Conservation (phyloP, 176 grass and related monocot genomes). For the Hordeum marinum region DNA sequence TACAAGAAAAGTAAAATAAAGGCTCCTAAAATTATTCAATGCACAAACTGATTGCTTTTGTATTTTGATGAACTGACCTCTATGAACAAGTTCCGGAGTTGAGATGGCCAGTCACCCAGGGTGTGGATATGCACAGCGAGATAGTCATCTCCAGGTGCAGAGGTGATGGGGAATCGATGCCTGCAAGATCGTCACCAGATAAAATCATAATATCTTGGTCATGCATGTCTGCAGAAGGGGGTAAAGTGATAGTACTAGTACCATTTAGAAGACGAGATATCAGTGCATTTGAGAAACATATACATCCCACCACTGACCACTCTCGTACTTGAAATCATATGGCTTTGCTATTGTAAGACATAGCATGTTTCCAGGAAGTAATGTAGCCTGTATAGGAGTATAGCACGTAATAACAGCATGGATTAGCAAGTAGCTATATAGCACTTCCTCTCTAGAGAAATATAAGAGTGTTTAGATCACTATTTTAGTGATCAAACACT, state of each 20-base stretch:
- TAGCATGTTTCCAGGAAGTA: too few species aligned
- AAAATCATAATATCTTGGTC: not conserved
- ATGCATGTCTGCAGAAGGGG: not conserved
- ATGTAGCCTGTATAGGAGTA: too few species aligned
- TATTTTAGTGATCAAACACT: too few species aligned
- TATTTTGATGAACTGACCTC: slow-evolving; percentile 57
- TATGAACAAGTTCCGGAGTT: slow-evolving; percentile 71
- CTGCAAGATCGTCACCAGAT: slow-evolving; percentile 32
- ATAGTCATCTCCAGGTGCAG: slow-evolving; percentile 71
- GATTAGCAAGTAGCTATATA: too few species aligned
- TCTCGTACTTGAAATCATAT: too few species aligned
- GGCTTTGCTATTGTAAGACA: too few species aligned
- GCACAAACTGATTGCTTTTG: not conserved
- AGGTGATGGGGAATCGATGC: slow-evolving; percentile 98
- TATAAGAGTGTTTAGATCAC: too few species aligned
- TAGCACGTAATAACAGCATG: too few species aligned
- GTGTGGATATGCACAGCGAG: slow-evolving; percentile 87
- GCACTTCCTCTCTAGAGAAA: too few species aligned
- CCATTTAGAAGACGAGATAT: slow-evolving; percentile 91
- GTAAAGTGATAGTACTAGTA: slow-evolving; percentile 13
- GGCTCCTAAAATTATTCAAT: not conserved
- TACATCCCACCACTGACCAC: slow-evolving; percentile 43
- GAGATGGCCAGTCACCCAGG: slow-evolving; percentile 85
- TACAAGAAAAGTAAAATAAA: too few species aligned
- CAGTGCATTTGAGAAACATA: slow-evolving; percentile 87